These are phyloP conservation scores for Volvariella surrecta DNA, from an alignment of 1,284 basidiomycete genomes.

Conservation along the genomic window DNA sequence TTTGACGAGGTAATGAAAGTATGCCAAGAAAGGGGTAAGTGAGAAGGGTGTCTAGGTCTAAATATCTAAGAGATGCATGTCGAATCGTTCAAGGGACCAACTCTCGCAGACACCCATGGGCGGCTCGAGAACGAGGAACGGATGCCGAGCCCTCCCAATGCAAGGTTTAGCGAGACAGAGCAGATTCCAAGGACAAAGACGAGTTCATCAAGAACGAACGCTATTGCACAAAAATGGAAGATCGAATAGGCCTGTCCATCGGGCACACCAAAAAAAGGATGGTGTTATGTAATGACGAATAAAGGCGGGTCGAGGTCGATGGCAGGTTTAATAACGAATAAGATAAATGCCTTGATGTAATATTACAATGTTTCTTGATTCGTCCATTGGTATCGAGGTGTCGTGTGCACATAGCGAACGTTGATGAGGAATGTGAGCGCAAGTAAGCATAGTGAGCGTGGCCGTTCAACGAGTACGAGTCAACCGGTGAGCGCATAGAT, in stretches of 20 bases:
- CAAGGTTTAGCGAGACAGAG: not conserved
- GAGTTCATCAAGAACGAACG: not conserved
- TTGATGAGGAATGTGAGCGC: not conserved
- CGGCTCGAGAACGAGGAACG: too few relatives aligned
- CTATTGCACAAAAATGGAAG: not conserved
- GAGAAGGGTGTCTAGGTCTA: not conserved
- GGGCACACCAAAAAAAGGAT: not conserved
- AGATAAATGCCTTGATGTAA: too few relatives aligned
- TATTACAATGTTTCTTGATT: too few relatives aligned
- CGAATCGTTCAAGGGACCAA: too few relatives aligned
- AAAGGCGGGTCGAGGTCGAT: not conserved
- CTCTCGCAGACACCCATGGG: too few relatives aligned
- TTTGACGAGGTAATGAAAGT: not conserved
- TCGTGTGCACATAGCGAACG: conserved; percentile 2
- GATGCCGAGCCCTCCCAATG: too few relatives aligned
- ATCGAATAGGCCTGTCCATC: not conserved
- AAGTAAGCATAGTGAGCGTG: too few relatives aligned
- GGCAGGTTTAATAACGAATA: too few relatives aligned
- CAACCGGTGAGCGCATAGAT: too few relatives aligned
- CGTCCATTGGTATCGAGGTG: not conserved
- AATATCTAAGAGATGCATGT: not conserved
- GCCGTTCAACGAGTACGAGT: too few relatives aligned
- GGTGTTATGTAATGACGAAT: not conserved
- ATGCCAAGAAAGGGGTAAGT: not conserved
- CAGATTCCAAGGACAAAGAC: not conserved